phyloP scores from a whole-genome alignment of 495 filamentous ascomycete genomes.

The Hypoxylon lienhwacheense region DNA sequence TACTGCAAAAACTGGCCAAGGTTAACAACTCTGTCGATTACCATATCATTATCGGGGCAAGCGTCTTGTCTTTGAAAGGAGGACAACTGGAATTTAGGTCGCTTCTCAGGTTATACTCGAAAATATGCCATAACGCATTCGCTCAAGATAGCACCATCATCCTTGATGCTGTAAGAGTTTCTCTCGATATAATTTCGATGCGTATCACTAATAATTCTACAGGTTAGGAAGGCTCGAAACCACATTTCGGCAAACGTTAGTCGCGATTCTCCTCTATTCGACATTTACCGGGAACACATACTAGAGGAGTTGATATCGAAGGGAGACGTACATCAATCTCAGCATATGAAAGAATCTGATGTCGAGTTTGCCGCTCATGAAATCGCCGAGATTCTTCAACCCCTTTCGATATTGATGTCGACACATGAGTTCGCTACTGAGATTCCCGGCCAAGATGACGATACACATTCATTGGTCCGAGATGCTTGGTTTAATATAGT shows the following conservation, averaged over 20 bases:
- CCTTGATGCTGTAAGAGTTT: conserved; percentile 61
- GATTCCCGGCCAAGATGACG: conserved; percentile 55
- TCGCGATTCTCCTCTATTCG: conserved; percentile 68
- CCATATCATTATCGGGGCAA: conserved; percentile 79
- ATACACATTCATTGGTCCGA: conserved; percentile 69
- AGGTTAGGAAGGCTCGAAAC: conserved; percentile 75
- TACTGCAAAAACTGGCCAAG: conserved; percentile 88
- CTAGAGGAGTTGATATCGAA: conserved; percentile 87
- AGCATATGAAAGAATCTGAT: conserved; percentile 68
- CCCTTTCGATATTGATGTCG: conserved; percentile 75
- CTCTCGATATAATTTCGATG: conserved; percentile 25
- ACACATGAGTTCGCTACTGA: conserved; percentile 50
- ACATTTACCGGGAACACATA: conserved; percentile 78
- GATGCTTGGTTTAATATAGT: conserved; percentile 98
- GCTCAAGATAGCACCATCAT: conserved; percentile 63
- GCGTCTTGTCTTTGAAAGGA: conserved; percentile 71
- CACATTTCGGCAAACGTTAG: conserved; percentile 70
- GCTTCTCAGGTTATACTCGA: conserved; percentile 78
- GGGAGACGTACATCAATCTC: conserved; percentile 67
- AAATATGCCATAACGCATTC: conserved; percentile 69
- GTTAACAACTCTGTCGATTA: conserved; percentile 75
- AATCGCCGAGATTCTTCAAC: conserved; percentile 79
- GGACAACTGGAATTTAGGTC: conserved; percentile 77
- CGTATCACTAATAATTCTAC: conserved; percentile 14
- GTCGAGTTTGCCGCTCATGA: conserved; percentile 77